phyloP scores from a whole-genome alignment of 495 filamentous ascomycete genomes.

The Achaetomiella virescens region DNA sequence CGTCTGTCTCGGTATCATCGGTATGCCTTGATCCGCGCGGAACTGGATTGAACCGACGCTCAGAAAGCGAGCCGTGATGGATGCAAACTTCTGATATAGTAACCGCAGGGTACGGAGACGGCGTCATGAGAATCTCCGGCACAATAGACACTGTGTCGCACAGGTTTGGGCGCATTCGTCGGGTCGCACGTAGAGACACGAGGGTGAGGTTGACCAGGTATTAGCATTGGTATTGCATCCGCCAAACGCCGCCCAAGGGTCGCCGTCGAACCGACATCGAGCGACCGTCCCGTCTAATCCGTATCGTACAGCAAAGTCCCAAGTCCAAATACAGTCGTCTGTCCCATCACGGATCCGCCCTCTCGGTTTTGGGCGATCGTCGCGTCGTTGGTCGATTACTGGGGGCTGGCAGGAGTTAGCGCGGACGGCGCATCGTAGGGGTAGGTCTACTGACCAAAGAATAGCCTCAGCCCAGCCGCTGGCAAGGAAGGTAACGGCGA shows the following conservation, averaged over 20 bases:
- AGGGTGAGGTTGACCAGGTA: background rate
- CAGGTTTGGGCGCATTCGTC: no score
- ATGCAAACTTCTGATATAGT: no score
- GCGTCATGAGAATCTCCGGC: no score
- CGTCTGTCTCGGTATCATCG: no score
- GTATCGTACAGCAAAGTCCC: slow-evolving; percentile 18
- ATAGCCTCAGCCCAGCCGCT: slow-evolving; percentile 60
- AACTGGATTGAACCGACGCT: no score
- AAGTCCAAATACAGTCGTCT: background rate
- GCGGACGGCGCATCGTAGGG: background rate
- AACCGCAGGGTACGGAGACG: no score
- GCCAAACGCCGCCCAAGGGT: slow-evolving; percentile 19
- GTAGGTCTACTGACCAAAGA: slow-evolving; percentile 17
- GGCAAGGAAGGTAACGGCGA: slow-evolving; percentile 65
- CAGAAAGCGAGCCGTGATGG: no score
- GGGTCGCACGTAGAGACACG: no score
- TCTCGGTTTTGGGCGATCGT: background rate
- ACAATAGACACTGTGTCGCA: no score
- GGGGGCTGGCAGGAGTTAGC: background rate
- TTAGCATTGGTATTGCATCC: slow-evolving; percentile 16
- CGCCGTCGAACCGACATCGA: background rate
- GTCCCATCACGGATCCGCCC: background rate
- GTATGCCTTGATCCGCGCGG: no score
- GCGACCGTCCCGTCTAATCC: slow-evolving; percentile 3
- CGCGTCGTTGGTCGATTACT: background rate